Evolutionary conservation across 2,329 filamentous ascomycete species (phyloP).

Genomic region (Coniella lustricola): DNA sequence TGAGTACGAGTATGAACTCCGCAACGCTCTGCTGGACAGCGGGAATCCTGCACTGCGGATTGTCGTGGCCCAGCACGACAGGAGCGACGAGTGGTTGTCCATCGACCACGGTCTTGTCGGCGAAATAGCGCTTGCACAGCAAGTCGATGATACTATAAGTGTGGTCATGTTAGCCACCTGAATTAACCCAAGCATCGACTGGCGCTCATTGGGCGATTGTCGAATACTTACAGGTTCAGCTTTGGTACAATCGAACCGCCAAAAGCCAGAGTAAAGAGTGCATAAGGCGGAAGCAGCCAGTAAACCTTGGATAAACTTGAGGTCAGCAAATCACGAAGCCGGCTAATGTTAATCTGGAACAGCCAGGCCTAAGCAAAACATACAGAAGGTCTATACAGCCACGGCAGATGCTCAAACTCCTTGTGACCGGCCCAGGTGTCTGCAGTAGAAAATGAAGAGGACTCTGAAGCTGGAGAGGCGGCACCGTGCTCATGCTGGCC

Average conservation of each 20-base stretch:
- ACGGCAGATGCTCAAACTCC: conserved; percentile 55
- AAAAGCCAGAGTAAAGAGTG: conserved; percentile 77
- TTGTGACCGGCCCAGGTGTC: conserved; percentile 41
- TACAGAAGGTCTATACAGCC: conserved; percentile 59
- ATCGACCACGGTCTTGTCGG: conserved; percentile 53
- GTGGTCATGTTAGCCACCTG: too few relatives aligned
- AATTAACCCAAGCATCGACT: too few relatives aligned
- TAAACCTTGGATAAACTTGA: conserved; percentile 51
- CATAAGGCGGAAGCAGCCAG: conserved; percentile 77
- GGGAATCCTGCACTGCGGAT: conserved; percentile 72
- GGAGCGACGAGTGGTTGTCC: conserved; percentile 56
- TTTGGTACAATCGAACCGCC: conserved; percentile 81
- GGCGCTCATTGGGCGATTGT: background rate
- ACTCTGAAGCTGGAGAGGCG: conserved; percentile 16
- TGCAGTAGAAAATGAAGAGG: conserved; percentile 11
- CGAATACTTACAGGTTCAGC: conserved; percentile 59
- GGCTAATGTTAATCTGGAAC: too few relatives aligned
- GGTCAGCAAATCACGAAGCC: conserved; percentile 1
- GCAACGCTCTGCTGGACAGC: conserved; percentile 73
- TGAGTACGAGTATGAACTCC: conserved; percentile 70
- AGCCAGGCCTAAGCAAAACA: conserved; percentile 28
- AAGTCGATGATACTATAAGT: conserved; percentile 60
- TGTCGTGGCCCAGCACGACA: conserved; percentile 60
- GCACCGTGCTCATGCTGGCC: conserved; percentile 16
- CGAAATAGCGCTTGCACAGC: conserved; percentile 76